Conservation (phyloP, 177 flowering plant genomes). For the Tripterygium wilfordii region DNA sequence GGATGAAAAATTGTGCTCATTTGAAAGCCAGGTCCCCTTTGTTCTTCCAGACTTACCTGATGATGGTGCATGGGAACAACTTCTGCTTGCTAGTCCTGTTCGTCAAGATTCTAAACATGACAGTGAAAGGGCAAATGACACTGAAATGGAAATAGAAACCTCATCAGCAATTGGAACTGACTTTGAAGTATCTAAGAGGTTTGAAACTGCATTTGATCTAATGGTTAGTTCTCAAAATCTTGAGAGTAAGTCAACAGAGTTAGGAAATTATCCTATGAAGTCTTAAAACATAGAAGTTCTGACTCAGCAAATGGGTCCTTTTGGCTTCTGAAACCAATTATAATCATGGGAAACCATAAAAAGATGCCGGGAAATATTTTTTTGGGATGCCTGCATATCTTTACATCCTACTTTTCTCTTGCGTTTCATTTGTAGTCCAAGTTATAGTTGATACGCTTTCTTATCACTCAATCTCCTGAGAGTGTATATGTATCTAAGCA, state of each 20-base stretch:
- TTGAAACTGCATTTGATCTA: conserved; percentile 7
- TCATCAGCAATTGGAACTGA: conserved; percentile 5
- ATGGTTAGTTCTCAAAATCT: conserved; percentile 10
- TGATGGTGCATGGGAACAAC: conserved; percentile 47
- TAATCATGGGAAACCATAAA: background rate
- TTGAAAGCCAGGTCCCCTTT: conserved; percentile 31
- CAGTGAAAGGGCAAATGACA: conserved; percentile 12
- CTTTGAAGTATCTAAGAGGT: conserved; percentile 3
- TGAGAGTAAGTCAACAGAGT: background rate
- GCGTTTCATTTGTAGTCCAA: no score
- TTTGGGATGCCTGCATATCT: no score
- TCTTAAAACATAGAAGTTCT: conserved; percentile 20
- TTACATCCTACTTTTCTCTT: no score
- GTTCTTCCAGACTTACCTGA: conserved; percentile 40
- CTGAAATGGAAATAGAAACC: conserved; percentile 21
- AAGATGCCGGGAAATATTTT: background rate
- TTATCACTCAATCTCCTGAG: no score
- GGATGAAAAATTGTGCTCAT: conserved; percentile 32
- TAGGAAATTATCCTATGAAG: conserved; percentile 4
- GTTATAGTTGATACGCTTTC: no score
- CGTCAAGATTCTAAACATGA: conserved; percentile 12
- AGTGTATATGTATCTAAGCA: no score
- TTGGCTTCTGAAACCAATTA: conserved; percentile 8
- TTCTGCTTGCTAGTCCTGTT: conserved; percentile 37
- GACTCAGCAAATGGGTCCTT: conserved; percentile 29